Conservation (phyloP, 768 basidiomycete species). For the Termitomyces sp. region DNA sequence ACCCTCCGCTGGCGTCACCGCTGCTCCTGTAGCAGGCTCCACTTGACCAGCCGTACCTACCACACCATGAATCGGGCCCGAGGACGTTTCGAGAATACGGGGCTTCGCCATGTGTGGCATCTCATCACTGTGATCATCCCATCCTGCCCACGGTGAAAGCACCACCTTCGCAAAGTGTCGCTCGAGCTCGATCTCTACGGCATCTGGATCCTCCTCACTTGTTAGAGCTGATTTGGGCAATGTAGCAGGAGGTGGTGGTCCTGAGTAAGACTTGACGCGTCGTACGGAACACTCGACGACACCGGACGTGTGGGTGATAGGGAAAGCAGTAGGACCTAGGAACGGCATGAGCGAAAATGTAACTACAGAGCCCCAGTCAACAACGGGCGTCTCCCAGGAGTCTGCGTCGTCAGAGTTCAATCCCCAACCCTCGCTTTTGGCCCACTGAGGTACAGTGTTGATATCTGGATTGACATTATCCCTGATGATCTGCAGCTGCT, state of each 20-base stretch:
- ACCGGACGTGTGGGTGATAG: slow-evolving; percentile 59
- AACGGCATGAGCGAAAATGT: slow-evolving; percentile 30
- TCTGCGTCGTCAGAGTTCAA: slow-evolving; percentile 1
- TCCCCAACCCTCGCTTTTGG: slow-evolving; percentile 8
- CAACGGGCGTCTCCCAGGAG: slow-evolving; percentile 6
- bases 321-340: slow-evolving; percentile 53
- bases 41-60: slow-evolving; percentile 6
- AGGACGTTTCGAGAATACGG: slow-evolving; percentile 30
- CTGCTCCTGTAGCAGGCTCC: slow-evolving; percentile 20
- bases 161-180: slow-evolving; percentile 30
- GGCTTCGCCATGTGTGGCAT: slow-evolving; percentile 28
- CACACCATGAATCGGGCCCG: slow-evolving; percentile 25
- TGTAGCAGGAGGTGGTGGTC: slow-evolving; percentile 26
- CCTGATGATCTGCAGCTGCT: slow-evolving; percentile 7
- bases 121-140: slow-evolving; percentile 31
- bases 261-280: slow-evolving; percentile 42
- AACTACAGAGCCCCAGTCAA: slow-evolving; percentile 16
- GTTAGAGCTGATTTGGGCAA: slow-evolving; percentile 21
- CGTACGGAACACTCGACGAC: slow-evolving; percentile 64
- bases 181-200: slow-evolving; percentile 35
- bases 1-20: slow-evolving; percentile 3
- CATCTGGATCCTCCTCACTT: slow-evolving; percentile 21
- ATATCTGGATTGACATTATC: slow-evolving; percentile 13
- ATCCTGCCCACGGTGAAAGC: slow-evolving; percentile 36
- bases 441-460: slow-evolving; percentile 8